Evolutionary conservation across 1,139 yeast species (phyloP).

Genomic region (Barnettozyma hawaiiensis): DNA sequence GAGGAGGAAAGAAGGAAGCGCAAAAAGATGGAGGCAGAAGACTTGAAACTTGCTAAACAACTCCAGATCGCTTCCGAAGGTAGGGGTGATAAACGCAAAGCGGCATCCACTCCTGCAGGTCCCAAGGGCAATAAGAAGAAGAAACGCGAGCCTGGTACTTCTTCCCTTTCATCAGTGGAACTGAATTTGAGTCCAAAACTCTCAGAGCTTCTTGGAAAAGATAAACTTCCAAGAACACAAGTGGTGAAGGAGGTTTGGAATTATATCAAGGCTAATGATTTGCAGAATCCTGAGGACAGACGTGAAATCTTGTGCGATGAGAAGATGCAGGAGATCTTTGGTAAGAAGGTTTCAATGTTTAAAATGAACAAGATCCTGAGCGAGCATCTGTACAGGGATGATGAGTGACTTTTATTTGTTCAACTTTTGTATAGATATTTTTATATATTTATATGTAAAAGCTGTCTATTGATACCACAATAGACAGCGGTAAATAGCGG

Average conservation of each 20-base stretch:
- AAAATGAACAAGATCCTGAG: constrained; percentile 58
- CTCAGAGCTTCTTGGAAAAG: constrained; percentile 38
- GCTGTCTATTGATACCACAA: background rate
- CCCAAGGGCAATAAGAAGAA: constrained; percentile 12
- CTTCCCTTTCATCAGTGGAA: constrained; percentile 24
- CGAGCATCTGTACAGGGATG: constrained; percentile 47
- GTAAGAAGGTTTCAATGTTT: constrained; percentile 56
- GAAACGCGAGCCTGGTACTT: constrained; percentile 13
- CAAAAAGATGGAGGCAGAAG: constrained; percentile 29
- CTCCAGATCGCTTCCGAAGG: constrained; percentile 13
- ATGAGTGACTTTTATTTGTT: constrained; percentile 26
- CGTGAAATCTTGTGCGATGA: constrained; percentile 69
- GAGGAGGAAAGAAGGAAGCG: constrained; percentile 28
- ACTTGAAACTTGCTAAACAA: constrained; percentile 27
- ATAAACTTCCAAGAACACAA: constrained; percentile 58
- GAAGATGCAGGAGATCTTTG: constrained; percentile 53
- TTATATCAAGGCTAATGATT: constrained; percentile 55
- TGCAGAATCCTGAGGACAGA: constrained; percentile 67
- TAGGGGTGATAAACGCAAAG: constrained; percentile 11
- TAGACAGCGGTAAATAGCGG: constrained; percentile 1
- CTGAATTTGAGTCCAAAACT: constrained; percentile 46
- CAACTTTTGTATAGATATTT: too few relatives aligned
- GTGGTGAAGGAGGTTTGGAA: constrained; percentile 71
- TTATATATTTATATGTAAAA: too few relatives aligned
- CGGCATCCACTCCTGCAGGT: constrained; percentile 12